Evolutionary conservation across 2,329 filamentous ascomycete species (phyloP).

Genomic region (Sarocladium brachiariae): DNA sequence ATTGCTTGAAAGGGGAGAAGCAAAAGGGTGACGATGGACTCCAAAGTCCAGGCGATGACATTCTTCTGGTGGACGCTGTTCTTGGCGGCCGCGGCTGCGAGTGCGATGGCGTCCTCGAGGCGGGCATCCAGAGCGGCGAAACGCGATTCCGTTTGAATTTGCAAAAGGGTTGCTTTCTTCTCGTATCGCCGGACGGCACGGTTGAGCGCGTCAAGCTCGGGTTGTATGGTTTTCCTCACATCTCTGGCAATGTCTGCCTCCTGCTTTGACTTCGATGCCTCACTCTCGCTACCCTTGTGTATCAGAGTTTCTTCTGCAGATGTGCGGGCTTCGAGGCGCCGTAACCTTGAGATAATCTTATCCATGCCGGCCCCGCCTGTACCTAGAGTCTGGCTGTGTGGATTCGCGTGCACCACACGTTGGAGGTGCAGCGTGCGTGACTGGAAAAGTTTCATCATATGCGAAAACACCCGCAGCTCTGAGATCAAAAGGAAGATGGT

Average conservation of each 20-base stretch:
- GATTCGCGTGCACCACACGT: slow-evolving; percentile 55
- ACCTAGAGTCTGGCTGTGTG: slow-evolving; percentile 24
- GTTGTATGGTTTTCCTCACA: slow-evolving; percentile 60
- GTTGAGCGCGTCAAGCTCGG: slow-evolving; percentile 81
- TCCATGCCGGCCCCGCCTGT: slow-evolving; percentile 29
- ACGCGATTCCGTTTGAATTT: slow-evolving; percentile 68
- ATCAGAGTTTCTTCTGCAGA: slow-evolving; percentile 18
- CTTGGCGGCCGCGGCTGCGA: slow-evolving; percentile 70
- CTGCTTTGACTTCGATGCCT: slow-evolving; percentile 31
- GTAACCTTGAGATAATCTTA: slow-evolving; percentile 58
- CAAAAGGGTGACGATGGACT: slow-evolving; percentile 26
- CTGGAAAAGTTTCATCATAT: slow-evolving; percentile 74
- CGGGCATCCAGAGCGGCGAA: slow-evolving; percentile 65
- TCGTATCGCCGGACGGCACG: slow-evolving; percentile 86
- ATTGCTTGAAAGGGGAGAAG: slow-evolving; percentile 36
- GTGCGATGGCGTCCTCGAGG: slow-evolving; percentile 67
- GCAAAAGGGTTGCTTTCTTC: slow-evolving; percentile 72
- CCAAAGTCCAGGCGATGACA: slow-evolving; percentile 30
- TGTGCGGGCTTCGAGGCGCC: slow-evolving; percentile 57
- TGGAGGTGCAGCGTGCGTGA: slow-evolving; percentile 77
- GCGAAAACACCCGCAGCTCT: slow-evolving; percentile 75
- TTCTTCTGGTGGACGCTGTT: slow-evolving; percentile 32
- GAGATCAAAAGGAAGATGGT: slow-evolving; percentile 84
- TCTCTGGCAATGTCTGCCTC: slow-evolving; percentile 44
- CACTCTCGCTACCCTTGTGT: slow-evolving; percentile 23